Evolutionary conservation across 2,329 filamentous ascomycete species (phyloP).

Genomic region (Penicillium concentricum): DNA sequence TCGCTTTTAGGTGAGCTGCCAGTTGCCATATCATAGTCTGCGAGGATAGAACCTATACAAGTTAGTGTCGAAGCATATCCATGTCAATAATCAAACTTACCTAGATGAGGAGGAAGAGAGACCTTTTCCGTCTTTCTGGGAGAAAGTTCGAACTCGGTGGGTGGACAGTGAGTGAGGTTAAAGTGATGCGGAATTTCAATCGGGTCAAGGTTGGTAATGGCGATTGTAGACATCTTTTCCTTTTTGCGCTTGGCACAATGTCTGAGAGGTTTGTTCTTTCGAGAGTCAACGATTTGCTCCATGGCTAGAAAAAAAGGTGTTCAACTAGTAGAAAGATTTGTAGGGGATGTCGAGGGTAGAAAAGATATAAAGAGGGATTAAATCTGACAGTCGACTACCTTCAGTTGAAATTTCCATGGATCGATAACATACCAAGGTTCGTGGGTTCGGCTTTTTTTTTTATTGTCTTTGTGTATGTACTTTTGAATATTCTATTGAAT

Average conservation of each 20-base stretch:
- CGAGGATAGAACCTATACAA: not conserved
- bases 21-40: not conserved
- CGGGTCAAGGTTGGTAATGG: not conserved
- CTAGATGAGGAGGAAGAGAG: not conserved
- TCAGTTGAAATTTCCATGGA: not conserved
- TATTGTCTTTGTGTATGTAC: too few relatives aligned
- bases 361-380: not conserved
- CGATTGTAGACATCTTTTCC: not conserved
- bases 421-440: not conserved
- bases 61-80: not conserved
- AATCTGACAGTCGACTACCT: not conserved
- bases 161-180: not conserved
- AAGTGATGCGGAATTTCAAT: not conserved
- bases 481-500: not conserved
- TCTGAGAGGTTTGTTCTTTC: not conserved
- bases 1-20: not conserved
- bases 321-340: not conserved
- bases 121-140: not conserved
- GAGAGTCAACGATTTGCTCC: not conserved
- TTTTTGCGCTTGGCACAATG: not conserved
- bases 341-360: too few relatives aligned
- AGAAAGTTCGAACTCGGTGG: not conserved
- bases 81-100: not conserved
- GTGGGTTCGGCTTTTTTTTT: too few relatives aligned
- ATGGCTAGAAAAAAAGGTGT: not conserved